Conservation (phyloP, 2,329 filamentous ascomycete genomes). For the Colletotrichum tofieldiae region DNA sequence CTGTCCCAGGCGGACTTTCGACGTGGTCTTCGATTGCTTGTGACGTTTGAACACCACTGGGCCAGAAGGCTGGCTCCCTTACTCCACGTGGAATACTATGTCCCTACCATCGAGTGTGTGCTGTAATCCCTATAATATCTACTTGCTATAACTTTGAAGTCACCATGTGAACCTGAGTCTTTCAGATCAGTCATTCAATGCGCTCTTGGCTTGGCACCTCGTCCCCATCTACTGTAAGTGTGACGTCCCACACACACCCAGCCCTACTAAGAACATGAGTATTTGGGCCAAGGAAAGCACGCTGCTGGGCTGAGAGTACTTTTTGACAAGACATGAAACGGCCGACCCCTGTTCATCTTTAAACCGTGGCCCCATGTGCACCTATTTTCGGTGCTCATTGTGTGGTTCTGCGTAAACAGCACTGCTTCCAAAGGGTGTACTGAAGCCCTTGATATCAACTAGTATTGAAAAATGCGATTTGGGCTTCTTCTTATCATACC, state of each 20-base stretch:
- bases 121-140: too few relatives aligned
- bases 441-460: too few relatives aligned
- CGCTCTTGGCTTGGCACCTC: slow-evolving; percentile 15
- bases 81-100: too few relatives aligned
- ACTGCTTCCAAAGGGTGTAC: too few relatives aligned
- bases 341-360: background rate
- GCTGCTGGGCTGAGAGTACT: background rate
- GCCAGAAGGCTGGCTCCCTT: too few relatives aligned
- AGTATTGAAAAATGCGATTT: too few relatives aligned
- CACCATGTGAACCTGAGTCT: too few relatives aligned
- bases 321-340: background rate
- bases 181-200: background rate
- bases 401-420: background rate
- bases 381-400: background rate
- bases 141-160: too few relatives aligned
- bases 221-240: background rate
- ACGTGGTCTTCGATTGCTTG: background rate
- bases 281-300: background rate
- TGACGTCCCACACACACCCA: slow-evolving; percentile 4
- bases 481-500: too few relatives aligned
- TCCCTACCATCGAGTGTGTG: too few relatives aligned
- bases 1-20: background rate
- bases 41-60: background rate
- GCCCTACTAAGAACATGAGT: background rate
- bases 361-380: background rate